These are phyloP conservation scores for Coniferiporia sulphurascens DNA, from an alignment of 1,284 basidiomycete genomes.

Conservation along the genomic window DNA sequence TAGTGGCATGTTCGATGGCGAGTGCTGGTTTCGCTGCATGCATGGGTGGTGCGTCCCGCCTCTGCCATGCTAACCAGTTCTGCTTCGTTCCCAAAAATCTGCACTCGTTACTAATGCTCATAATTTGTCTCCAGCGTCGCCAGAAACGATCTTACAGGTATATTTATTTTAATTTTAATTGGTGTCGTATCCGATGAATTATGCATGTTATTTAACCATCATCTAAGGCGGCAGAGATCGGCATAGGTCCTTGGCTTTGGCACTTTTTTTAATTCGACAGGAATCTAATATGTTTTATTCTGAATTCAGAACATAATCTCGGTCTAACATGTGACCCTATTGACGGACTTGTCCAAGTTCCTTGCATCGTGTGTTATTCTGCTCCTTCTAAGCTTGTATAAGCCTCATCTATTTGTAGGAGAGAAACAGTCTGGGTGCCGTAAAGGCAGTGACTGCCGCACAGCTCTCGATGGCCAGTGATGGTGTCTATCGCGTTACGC, in stretches of 20 bases:
- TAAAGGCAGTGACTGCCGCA: constrained; percentile 88
- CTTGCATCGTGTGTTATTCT: constrained; percentile 74
- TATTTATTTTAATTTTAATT: constrained; percentile 15
- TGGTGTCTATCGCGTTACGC: constrained; percentile 80
- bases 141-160: constrained; percentile 75
- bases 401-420: constrained; percentile 41
- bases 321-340: constrained; percentile 92
- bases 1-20: constrained; percentile 89
- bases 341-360: constrained; percentile 89
- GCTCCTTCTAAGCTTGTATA: neutral
- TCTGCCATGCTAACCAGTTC: constrained; percentile 1
- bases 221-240: constrained; percentile 86
- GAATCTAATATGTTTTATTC: constrained; percentile 15
- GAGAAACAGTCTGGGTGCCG: constrained; percentile 83
- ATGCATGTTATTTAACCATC: neutral
- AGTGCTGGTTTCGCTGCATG: constrained; percentile 91
- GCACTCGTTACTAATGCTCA: neutral
- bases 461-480: constrained; percentile 91
- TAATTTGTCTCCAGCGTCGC: constrained; percentile 47
- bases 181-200: neutral
- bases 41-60: constrained; percentile 64
- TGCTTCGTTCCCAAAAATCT: neutral
- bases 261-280: neutral
- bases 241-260: constrained; percentile 58
- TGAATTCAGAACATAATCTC: constrained; percentile 68